Conservation (phyloP, 140 eudicot genomes). For the Anethum foeniculum region DNA sequence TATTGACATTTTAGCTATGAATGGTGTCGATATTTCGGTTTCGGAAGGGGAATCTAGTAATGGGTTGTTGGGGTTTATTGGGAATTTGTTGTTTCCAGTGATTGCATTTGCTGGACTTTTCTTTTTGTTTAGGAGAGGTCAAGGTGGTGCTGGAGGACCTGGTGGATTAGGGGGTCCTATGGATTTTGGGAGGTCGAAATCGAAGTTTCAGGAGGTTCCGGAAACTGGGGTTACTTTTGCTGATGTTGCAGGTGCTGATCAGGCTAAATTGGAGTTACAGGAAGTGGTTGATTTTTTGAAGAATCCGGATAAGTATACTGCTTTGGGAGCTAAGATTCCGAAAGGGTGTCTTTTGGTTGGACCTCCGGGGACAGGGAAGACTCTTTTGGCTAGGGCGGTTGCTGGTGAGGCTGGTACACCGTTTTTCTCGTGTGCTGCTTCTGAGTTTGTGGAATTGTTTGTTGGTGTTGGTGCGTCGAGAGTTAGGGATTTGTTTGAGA, state of each 20-base stretch:
- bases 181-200: slow-evolving; percentile 94
- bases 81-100: slow-evolving; percentile 70
- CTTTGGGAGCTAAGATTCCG: slow-evolving; percentile 89
- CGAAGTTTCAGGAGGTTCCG: slow-evolving; percentile 97
- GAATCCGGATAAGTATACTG: slow-evolving; percentile 91
- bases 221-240: slow-evolving; percentile 93
- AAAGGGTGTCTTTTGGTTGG: slow-evolving; percentile 94
- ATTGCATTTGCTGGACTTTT: slow-evolving; percentile 85
- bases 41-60: slow-evolving; percentile 79
- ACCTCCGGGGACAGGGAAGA: slow-evolving; percentile 94
- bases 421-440: slow-evolving; percentile 87
- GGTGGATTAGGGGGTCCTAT: slow-evolving; percentile 95
- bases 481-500: slow-evolving; percentile 87
- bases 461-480: slow-evolving; percentile 97
- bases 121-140: slow-evolving; percentile 71
- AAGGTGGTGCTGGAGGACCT: slow-evolving; percentile 89
- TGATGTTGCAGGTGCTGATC: slow-evolving; percentile 98
- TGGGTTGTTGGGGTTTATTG: slow-evolving; percentile 68
- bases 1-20: slow-evolving; percentile 83
- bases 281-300: slow-evolving; percentile 94
- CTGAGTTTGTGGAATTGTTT: slow-evolving; percentile 85
- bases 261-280: slow-evolving; percentile 74
- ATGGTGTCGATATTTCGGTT: slow-evolving; percentile 86
- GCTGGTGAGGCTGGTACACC: slow-evolving; percentile 95
- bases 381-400: slow-evolving; percentile 85